Percentiles rank a stretch among this genome's conserved stretches.
These are phyloP conservation scores for Beauveria bassiana DNA, from an alignment of 2,329 filamentous ascomycete genomes.

Conservation along the genomic window DNA sequence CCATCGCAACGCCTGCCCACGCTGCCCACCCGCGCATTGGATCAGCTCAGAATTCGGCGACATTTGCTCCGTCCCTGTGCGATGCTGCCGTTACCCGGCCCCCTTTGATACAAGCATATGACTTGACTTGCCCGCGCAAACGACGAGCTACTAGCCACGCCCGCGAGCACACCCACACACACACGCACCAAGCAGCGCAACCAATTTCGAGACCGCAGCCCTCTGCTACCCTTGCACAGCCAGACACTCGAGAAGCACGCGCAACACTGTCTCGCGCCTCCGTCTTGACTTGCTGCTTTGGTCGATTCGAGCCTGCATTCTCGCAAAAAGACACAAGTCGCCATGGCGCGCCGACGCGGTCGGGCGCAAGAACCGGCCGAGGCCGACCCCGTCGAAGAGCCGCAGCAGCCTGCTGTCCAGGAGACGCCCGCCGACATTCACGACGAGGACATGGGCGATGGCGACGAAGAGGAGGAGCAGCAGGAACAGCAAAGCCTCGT, in stretches of 20 bases:
- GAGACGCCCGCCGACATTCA: conserved; percentile 14
- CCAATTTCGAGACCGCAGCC: too few species aligned
- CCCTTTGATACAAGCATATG: conserved; percentile 1
- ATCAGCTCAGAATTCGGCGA: neutral
- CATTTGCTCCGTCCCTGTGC: neutral
- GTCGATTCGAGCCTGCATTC: neutral
- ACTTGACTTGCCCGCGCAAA: conserved; percentile 1
- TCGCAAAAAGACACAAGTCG: conserved; percentile 15
- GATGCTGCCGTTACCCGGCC: conserved; percentile 8
- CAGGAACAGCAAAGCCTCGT: conserved; percentile 42
- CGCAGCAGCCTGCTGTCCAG: conserved; percentile 13
- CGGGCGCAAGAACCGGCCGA: conserved; percentile 18
- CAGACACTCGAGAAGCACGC: neutral
- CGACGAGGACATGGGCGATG: conserved; percentile 16
- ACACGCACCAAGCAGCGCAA: neutral
- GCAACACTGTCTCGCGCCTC: neutral
- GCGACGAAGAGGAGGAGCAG: conserved; percentile 19
- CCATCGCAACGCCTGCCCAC: conserved; percentile 2
- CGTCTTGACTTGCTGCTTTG: neutral
- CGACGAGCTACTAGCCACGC: neutral
- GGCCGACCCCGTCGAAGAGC: conserved; percentile 2
- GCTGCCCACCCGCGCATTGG: neutral
- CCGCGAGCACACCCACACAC: neutral
- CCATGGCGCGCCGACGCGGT: conserved; percentile 30
- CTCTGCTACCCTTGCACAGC: neutral